These are phyloP conservation scores for Aspergillus sp. DNA, from an alignment of 2,329 filamentous ascomycete species.

Conservation along the genomic window DNA sequence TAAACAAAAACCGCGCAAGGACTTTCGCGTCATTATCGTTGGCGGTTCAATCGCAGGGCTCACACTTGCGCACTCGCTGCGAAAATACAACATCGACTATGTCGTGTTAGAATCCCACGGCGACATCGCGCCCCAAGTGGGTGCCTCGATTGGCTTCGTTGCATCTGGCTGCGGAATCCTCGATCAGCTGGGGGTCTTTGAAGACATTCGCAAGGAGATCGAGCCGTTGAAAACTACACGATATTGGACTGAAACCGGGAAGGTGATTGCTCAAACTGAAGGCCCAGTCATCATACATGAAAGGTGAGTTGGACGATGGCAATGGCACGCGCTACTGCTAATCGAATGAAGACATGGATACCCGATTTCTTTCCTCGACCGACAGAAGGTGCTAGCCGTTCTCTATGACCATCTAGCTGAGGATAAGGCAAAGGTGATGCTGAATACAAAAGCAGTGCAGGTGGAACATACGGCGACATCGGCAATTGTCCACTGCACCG, in stretches of 20 bases:
- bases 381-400: neutral
- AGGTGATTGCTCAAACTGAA: neutral
- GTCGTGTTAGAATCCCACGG: slow-evolving; percentile 34
- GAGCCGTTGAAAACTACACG: slow-evolving; percentile 5
- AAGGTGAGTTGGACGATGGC: neutral
- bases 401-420: neutral
- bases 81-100: slow-evolving; percentile 30
- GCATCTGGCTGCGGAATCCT: slow-evolving; percentile 12
- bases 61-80: slow-evolving; percentile 38
- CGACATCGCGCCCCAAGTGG: slow-evolving; percentile 6
- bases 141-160: slow-evolving; percentile 8
- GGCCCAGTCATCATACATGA: neutral
- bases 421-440: neutral
- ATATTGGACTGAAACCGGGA: neutral
- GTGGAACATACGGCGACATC: neutral
- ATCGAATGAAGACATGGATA: neutral
- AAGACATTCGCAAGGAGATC: slow-evolving; percentile 7
- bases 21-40: slow-evolving; percentile 43
- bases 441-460: neutral
- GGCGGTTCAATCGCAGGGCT: slow-evolving; percentile 51
- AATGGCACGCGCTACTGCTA: neutral
- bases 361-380: neutral
- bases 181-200: slow-evolving; percentile 12
- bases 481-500: slow-evolving; percentile 23
- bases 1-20: neutral